Conservation (phyloP, 768 basidiomycete genomes). For the Kwoniella dejecticola region DNA sequence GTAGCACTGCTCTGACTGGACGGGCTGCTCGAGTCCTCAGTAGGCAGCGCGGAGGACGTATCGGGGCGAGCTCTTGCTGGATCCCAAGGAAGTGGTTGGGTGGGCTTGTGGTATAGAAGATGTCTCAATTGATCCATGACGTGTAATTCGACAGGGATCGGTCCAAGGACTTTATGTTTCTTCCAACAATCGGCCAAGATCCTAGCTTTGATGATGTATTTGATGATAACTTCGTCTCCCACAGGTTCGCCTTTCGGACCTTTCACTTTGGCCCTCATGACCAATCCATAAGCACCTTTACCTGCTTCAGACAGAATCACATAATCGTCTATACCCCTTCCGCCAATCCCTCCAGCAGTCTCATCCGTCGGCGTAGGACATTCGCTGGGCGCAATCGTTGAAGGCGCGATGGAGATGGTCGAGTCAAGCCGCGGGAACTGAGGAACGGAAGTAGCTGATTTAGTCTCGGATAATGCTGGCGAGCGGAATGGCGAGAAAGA, state of each 20-base stretch:
- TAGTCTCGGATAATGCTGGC: conserved; percentile 23
- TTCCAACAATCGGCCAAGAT: conserved; percentile 99
- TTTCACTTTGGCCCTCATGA: conserved; percentile 83
- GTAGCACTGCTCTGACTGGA: background rate
- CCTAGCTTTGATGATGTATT: conserved; percentile 96
- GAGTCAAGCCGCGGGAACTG: conserved; percentile 45
- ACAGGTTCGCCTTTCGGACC: conserved; percentile 67
- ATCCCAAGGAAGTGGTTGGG: conserved; percentile 76
- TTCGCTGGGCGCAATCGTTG: conserved; percentile 53
- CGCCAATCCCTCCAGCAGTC: conserved; percentile 59
- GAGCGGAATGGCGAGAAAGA: conserved; percentile 53
- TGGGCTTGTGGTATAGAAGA: conserved; percentile 63
- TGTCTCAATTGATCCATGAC: conserved; percentile 57
- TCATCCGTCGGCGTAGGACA: conserved; percentile 51
- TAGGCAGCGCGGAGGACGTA: background rate
- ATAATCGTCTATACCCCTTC: conserved; percentile 79
- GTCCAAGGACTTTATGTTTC: conserved; percentile 85
- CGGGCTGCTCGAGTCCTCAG: conserved; percentile 1
- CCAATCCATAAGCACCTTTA: conserved; percentile 90
- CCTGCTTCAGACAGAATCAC: conserved; percentile 85
- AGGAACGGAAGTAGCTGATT: conserved; percentile 15
- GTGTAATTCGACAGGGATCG: conserved; percentile 85
- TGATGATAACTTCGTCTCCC: conserved; percentile 91
- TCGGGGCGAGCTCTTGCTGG: conserved; percentile 57
- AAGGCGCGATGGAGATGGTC: conserved; percentile 50